Evolutionary conservation across 164 flowering plant species (phyloP), one percentile per base, ranked within the genome.

Genomic region (Aristolochia contorta): DNA sequence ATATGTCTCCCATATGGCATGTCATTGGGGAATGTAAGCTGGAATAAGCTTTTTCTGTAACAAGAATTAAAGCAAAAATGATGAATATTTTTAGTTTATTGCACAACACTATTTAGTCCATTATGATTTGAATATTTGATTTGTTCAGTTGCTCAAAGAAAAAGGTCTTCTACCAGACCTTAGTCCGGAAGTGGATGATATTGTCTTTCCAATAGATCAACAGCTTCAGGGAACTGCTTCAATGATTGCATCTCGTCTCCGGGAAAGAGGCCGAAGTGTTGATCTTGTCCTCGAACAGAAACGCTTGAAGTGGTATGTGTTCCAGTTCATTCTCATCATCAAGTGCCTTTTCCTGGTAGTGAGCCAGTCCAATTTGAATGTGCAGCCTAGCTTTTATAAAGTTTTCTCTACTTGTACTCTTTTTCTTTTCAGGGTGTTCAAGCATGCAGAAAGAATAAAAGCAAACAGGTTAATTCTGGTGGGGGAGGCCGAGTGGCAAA

Each of bases 281-380:
- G 96, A 89, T 71, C 79, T 92, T 65, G 95, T 92, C 56, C 69
- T 92, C 68, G 96, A 92, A 72, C 81, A 65, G 74, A 92, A 89
- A 72, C 89, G 91, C 41, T 83, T 89, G 1, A 92, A 89, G 70
- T 91, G 98, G 98, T 89, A 16, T 47, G 23, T 22, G 0, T 30
- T 22, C 19, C 33, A 27, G 16, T 32, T 24, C 2, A 20, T 57
- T 27, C 18, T 20, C 10, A 4, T 57, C 45, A 0, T 43, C 22
- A 20, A 30, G 16, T 56, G 19, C 33, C 53, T 25, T 15, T 49
- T 67, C 68, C 63, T 83, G 96, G 93, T 3, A 37, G 10, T 37
- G 43, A 10, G 7, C 43, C 43, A 8, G 43, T 37, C 43, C 43
- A 37, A 27, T 27, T 37, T 27, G 30, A 27, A 2, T 27, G 30